Evolutionary conservation across 2,329 filamentous ascomycete species (phyloP).

Genomic region (Penicillium janthinellum): DNA sequence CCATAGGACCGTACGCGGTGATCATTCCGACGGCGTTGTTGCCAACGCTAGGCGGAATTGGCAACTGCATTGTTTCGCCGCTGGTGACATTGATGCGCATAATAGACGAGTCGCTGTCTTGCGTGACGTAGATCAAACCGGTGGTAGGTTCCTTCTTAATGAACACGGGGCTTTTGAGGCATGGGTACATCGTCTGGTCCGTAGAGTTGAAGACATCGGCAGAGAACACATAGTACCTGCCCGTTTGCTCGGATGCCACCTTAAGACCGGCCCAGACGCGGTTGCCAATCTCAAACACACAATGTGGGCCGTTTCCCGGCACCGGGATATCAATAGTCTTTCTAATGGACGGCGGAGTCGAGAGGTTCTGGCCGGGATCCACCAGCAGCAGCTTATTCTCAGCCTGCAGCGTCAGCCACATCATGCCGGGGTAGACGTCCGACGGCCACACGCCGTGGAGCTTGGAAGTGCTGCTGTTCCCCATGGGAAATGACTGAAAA

Average conservation of each 20-base stretch:
- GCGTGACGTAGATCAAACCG: slow-evolving; percentile 16
- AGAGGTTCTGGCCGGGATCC: slow-evolving; percentile 12
- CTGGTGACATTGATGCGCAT: slow-evolving; percentile 16
- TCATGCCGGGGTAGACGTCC: slow-evolving; percentile 9
- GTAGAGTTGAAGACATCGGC: slow-evolving; percentile 12
- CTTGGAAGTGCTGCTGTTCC: slow-evolving; percentile 10
- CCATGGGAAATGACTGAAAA: slow-evolving; percentile 14
- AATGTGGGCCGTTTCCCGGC: slow-evolving; percentile 15
- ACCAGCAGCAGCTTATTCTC: slow-evolving; percentile 17
- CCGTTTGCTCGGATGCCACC: slow-evolving; percentile 13
- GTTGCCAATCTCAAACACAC: slow-evolving; percentile 17
- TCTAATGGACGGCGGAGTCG: slow-evolving; percentile 8
- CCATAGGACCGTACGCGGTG: slow-evolving; percentile 6
- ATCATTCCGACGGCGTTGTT: slow-evolving; percentile 20
- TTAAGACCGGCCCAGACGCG: slow-evolving; percentile 19
- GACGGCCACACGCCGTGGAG: slow-evolving; percentile 18
- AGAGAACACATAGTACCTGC: slow-evolving; percentile 17
- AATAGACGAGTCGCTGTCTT: slow-evolving; percentile 16
- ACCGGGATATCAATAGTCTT: slow-evolving; percentile 13
- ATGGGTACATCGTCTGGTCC: slow-evolving; percentile 9
- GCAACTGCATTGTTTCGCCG: slow-evolving; percentile 12
- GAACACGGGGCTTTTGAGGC: slow-evolving; percentile 15
- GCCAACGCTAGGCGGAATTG: slow-evolving; percentile 13
- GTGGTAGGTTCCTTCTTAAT: slow-evolving; percentile 14
- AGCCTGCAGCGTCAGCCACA: slow-evolving; percentile 17